Evolutionary conservation across 352 stramenopile species (phyloP).

Genomic region (Phytophthora citricola): DNA sequence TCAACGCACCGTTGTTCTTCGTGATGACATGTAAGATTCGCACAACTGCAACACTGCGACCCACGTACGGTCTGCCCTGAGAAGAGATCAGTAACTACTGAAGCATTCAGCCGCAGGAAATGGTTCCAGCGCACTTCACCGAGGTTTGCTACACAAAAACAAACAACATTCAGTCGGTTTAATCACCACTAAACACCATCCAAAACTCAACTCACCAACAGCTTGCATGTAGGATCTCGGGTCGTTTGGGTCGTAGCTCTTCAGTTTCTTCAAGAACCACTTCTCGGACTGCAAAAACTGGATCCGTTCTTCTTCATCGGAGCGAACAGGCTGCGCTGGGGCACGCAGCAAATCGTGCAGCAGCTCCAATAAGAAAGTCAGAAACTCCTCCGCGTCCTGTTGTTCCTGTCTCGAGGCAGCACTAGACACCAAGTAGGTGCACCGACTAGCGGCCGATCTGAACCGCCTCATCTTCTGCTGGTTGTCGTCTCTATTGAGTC

Average conservation of each 20-base stretch:
- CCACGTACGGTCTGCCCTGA: constrained; percentile 79
- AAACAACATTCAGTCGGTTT: constrained; percentile 10
- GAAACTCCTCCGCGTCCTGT: constrained; percentile 83
- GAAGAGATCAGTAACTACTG: constrained; percentile 77
- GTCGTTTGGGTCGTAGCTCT: constrained; percentile 44
- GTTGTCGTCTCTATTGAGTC: constrained; percentile 28
- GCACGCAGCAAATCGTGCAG: constrained; percentile 62
- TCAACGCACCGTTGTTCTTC: constrained; percentile 53
- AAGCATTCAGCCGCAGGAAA: constrained; percentile 66
- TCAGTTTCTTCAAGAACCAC: constrained; percentile 32
- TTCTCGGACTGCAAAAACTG: constrained; percentile 35
- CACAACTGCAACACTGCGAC: constrained; percentile 78
- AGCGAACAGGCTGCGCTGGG: constrained; percentile 17
- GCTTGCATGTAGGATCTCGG: constrained; percentile 64
- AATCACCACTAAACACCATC: neutral
- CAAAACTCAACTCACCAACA: constrained; percentile 52
- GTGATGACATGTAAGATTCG: constrained; percentile 73
- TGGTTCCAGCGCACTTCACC: constrained; percentile 64
- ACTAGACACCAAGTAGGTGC: constrained; percentile 54
- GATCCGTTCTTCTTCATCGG: constrained; percentile 29
- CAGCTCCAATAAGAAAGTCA: constrained; percentile 75
- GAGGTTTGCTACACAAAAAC: constrained; percentile 49
- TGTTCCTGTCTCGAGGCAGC: constrained; percentile 62
- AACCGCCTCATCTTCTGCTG: constrained; percentile 39
- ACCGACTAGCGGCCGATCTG: constrained; percentile 46